Base-by-base conservation (phyloP, 2,329 filamentous ascomycete species). In the Phaeosphaeria sp. region DNA sequence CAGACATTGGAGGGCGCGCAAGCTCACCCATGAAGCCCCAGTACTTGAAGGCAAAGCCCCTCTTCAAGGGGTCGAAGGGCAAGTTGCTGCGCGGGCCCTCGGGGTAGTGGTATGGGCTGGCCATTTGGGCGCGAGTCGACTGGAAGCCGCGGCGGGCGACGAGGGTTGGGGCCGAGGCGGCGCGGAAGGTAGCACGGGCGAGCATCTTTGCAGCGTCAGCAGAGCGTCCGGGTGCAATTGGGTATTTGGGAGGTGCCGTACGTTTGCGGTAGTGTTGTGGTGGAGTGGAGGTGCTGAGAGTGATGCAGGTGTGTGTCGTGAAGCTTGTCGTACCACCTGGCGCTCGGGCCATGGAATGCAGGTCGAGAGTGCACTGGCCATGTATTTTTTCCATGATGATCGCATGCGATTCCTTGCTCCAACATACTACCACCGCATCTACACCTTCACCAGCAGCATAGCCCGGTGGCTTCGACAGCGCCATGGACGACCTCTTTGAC, bases 51-150 rank as follows among this genome's bases (percentile, higher is more conserved):
- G 83, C 87, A 79, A 99, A 99, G 83, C 86, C 91, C 82, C 89
- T 91, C 78, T 89, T 94, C 83, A 92, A 86, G 69, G 95, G 91
- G 86, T 99, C 96, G 89, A 99, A 99, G 68, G 95, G 95, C 68
- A 99, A 82, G 87, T 97, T 98, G 85, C 86, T 89, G 82, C 92
- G 91, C 76, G 94, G 91, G 67, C 94, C 95, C 85, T 98, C 94
- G 72, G 94, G 90, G 85, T 99, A 99, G 86, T 99, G 95, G 89
- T 96, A 97, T 65, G 93, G 93, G 78, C 92, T 96, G 73, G 85
- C 87, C 78, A 96, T 83, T 80, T 91, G 92, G 78, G 90, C 82
- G 76, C 92, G 91, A 79, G 94, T 96, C 76, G 92, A 88, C 81
- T 93, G 90, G 90, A 99, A 97, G 83, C 90, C 92, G 81, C 95